A percentile compares a stretch with the other conserved stretches of the same genome.
Conservation (phyloP, 2,329 filamentous ascomycete species). For the Trichoderma koningiopsis region DNA sequence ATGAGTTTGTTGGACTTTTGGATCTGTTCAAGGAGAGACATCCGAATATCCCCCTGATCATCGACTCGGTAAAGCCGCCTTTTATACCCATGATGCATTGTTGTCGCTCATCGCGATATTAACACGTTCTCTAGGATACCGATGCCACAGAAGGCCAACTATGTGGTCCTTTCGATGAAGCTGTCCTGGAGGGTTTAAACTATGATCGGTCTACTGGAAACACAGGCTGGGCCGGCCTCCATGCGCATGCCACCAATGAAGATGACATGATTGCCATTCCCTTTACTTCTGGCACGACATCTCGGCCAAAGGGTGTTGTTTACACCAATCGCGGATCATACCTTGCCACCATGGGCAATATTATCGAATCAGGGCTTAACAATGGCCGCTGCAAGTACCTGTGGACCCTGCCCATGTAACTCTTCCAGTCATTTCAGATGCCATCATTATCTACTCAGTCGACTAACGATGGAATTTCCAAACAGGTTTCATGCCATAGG, state of each 20-base stretch:
- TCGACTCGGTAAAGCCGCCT: slow-evolving; percentile 60
- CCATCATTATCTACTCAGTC: too few relatives aligned
- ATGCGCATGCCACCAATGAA: slow-evolving; percentile 71
- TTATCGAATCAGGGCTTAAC: slow-evolving; percentile 87
- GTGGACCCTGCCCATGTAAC: slow-evolving; percentile 87
- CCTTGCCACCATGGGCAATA: slow-evolving; percentile 78
- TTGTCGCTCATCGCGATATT: neutral
- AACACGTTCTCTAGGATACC: slow-evolving; percentile 61
- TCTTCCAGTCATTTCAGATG: slow-evolving; percentile 27
- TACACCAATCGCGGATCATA: slow-evolving; percentile 89
- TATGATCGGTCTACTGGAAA: slow-evolving; percentile 67
- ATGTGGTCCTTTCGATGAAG: slow-evolving; percentile 79
- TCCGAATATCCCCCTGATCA: slow-evolving; percentile 67
- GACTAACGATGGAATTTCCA: neutral
- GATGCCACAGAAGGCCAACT: slow-evolving; percentile 74
- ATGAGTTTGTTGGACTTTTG: slow-evolving; percentile 74
- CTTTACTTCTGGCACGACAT: slow-evolving; percentile 93
- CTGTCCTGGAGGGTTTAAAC: slow-evolving; percentile 76
- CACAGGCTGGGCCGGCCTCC: slow-evolving; percentile 76
- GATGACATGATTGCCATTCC: slow-evolving; percentile 82
- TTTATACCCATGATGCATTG: neutral
- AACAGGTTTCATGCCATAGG: slow-evolving; percentile 64
- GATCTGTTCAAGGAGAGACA: slow-evolving; percentile 64
- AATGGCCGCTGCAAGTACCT: slow-evolving; percentile 75
- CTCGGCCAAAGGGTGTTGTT: slow-evolving; percentile 87